These are phyloP conservation scores for Aspergillus pseudotamarii DNA, from an alignment of 2,329 filamentous ascomycete species.

Conservation along the genomic window DNA sequence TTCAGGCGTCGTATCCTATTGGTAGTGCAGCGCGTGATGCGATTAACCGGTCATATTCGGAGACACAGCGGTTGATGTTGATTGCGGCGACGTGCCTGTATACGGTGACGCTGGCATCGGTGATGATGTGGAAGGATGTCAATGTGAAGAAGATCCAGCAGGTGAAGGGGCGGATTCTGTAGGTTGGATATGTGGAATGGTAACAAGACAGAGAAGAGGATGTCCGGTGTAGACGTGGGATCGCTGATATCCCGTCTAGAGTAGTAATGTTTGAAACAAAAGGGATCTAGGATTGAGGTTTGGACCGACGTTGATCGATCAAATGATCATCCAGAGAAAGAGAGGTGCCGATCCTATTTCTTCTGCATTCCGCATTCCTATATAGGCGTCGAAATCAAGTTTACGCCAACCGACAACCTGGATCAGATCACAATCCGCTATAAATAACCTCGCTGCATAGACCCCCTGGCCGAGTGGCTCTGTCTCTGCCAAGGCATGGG, in stretches of 20 bases:
- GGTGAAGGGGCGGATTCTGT: slow-evolving; percentile 13
- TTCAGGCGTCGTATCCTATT: slow-evolving; percentile 31
- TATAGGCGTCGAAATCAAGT: no score
- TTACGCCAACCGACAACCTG: no score
- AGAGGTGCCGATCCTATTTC: no score
- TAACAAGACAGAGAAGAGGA: not conserved
- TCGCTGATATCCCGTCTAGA: not conserved
- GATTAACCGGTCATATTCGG: slow-evolving; percentile 37
- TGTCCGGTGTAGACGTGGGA: not conserved
- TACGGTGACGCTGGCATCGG: slow-evolving; percentile 7
- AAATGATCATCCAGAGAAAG: no score
- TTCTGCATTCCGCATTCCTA: no score
- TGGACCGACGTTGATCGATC: not conserved
- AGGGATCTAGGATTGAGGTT: not conserved
- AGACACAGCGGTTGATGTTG: slow-evolving; percentile 31
- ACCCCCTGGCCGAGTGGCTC: no score
- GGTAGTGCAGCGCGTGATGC: slow-evolving; percentile 33
- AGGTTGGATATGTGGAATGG: not conserved
- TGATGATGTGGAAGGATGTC: slow-evolving; percentile 13
- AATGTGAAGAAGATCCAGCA: slow-evolving; percentile 10
- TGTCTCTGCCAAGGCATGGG: no score
- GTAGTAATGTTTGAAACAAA: not conserved
- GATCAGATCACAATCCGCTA: no score
- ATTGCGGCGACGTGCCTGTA: slow-evolving; percentile 36
- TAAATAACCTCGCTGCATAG: no score